A percentile compares a stretch with the other conserved stretches of the same genome.
Conservation (phyloP, 2,329 filamentous ascomycete species). For the Arthrobotrys megalospora region DNA sequence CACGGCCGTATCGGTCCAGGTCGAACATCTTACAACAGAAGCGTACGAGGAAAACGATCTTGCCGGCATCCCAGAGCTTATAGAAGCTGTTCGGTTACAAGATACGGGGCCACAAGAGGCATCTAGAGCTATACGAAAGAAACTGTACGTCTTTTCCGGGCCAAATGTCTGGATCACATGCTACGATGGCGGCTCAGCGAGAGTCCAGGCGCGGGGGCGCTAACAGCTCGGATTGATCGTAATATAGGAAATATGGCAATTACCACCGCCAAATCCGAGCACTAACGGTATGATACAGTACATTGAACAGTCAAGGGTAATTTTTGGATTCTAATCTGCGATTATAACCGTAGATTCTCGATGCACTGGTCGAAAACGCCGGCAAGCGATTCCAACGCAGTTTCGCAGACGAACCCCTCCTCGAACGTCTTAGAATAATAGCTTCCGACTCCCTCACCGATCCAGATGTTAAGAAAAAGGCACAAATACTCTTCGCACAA, state of each 20-base stretch:
- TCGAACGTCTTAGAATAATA: conserved; percentile 90
- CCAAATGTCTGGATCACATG: conserved; percentile 1
- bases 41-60: conserved; percentile 91
- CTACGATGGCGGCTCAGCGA: not conserved
- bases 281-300: conserved; percentile 72
- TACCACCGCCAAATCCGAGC: conserved; percentile 92
- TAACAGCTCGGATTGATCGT: conserved; percentile 14
- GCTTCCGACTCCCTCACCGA: conserved; percentile 89
- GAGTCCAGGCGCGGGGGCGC: not conserved
- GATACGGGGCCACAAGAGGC: conserved; percentile 88
- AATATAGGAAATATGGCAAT: conserved; percentile 85
- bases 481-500: conserved; percentile 84
- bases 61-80: conserved; percentile 90
- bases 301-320: not conserved
- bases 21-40: conserved; percentile 92
- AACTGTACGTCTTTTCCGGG: conserved; percentile 74
- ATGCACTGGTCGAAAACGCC: conserved; percentile 94
- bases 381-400: conserved; percentile 86
- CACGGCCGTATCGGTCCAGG: conserved; percentile 90
- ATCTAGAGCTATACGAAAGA: conserved; percentile 92
- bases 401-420: conserved; percentile 90
- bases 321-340: not conserved
- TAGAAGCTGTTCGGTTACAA: conserved; percentile 94
- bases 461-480: conserved; percentile 87
- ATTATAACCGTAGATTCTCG: conserved; percentile 73